Conservation (phyloP, 2,329 filamentous ascomycete species). For the Pleurostoma richardsiae region DNA sequence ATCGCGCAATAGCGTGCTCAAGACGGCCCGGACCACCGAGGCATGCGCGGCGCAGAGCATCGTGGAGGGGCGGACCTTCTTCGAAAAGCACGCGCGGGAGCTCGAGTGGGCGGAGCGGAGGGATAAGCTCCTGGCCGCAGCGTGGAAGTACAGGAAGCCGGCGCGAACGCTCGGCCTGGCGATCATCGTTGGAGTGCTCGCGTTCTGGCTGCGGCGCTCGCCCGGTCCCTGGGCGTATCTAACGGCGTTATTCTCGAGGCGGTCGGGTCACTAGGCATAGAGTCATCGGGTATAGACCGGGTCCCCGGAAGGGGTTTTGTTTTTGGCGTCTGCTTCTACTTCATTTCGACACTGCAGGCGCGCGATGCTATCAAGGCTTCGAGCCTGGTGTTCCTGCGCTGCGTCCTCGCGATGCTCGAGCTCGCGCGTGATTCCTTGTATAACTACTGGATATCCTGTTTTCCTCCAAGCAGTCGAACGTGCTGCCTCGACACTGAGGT, state of each 20-base stretch:
- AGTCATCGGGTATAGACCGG: too few relatives aligned
- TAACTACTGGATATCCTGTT: too few relatives aligned
- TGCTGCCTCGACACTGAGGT: too few relatives aligned
- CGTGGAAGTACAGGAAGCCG: slow-evolving; percentile 64
- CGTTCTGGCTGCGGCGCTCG: slow-evolving; percentile 59
- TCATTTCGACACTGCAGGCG: too few relatives aligned
- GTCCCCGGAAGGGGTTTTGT: too few relatives aligned
- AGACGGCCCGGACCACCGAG: slow-evolving; percentile 62
- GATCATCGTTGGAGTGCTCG: slow-evolving; percentile 61
- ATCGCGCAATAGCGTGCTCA: slow-evolving; percentile 74
- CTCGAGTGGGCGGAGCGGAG: slow-evolving; percentile 61
- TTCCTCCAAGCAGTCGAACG: too few relatives aligned
- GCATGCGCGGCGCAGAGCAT: slow-evolving; percentile 50
- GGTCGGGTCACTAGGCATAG: neutral
- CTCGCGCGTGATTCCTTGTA: too few relatives aligned
- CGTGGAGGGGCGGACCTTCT: slow-evolving; percentile 61
- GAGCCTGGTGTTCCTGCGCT: too few relatives aligned
- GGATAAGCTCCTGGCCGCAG: slow-evolving; percentile 39
- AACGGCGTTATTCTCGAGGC: slow-evolving; percentile 13
- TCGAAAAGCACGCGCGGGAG: slow-evolving; percentile 67
- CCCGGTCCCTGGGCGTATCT: slow-evolving; percentile 21
- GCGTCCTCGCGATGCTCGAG: too few relatives aligned
- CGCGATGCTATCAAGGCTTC: too few relatives aligned
- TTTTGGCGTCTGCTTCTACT: too few relatives aligned
- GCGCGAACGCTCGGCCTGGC: slow-evolving; percentile 58